These are phyloP conservation scores for Nothophoma quercina DNA, from an alignment of 2,329 filamentous ascomycete genomes.

Conservation along the genomic window DNA sequence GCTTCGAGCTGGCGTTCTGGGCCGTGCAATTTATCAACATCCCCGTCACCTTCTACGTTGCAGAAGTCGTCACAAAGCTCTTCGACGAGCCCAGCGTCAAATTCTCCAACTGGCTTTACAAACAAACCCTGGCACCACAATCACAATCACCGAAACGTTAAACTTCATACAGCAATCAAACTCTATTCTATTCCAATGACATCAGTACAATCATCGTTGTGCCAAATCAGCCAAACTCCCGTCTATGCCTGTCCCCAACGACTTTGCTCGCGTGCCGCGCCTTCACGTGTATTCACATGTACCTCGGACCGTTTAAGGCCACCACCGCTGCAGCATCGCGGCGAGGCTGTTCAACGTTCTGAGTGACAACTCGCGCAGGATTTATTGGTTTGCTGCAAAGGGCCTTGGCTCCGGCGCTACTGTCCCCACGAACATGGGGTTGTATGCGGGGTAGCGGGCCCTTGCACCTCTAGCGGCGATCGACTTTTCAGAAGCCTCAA, in stretches of 20 bases:
- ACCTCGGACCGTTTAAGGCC: not conserved
- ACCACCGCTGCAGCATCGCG: not conserved
- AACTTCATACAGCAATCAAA: not conserved
- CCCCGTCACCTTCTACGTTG: slow-evolving; percentile 40
- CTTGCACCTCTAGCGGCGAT: slow-evolving; percentile 12
- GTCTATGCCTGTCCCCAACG: not conserved
- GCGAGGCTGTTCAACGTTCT: slow-evolving; percentile 1
- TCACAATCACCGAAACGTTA: slow-evolving; percentile 15
- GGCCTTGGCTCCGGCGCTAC: slow-evolving; percentile 8
- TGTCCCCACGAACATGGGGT: not conserved
- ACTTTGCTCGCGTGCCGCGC: not conserved
- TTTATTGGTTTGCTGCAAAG: slow-evolving; percentile 10
- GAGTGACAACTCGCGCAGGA: slow-evolving; percentile 7
- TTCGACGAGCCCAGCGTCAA: slow-evolving; percentile 63
- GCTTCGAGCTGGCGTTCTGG: slow-evolving; percentile 64
- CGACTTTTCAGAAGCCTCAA: not conserved
- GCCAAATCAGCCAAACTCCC: not conserved
- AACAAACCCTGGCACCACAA: slow-evolving; percentile 48
- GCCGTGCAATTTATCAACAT: slow-evolving; percentile 63
- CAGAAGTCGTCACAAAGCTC: slow-evolving; percentile 46
- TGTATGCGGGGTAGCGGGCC: slow-evolving; percentile 16
- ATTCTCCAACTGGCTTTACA: slow-evolving; percentile 61
- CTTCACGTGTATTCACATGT: slow-evolving; percentile 12
- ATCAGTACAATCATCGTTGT: not conserved
- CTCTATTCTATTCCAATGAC: not conserved